Evolutionary conservation across 2,329 filamentous ascomycete genomes (phyloP), one percentile per base, ranked within the genome.

Genomic region (Drechmeria coniospora): DNA sequence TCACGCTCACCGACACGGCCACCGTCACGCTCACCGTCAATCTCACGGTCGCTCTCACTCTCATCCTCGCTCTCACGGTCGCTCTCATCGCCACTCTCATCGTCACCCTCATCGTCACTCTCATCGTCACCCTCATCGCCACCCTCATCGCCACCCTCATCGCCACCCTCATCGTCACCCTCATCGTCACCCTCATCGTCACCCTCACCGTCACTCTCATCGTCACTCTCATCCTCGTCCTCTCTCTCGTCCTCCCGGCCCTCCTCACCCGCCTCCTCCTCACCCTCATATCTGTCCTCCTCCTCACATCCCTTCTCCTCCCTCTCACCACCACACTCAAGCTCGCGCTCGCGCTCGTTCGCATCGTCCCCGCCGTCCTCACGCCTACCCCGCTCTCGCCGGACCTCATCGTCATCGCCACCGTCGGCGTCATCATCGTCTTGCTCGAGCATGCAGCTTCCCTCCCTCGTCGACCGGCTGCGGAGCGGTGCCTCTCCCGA

Each of bases 401-500:
- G 7, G 10, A 10, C 10, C 18, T 9, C 20, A 21, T 21, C 26
- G 5, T 10, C 22, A 15, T 24, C 25, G 6, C 21, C 27, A 27
- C 8, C 23, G 13, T 19, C 24, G 5, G 28, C 36, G 41, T 2
- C 20, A 17, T 19, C 20, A 18, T 22, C 30, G 4, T 6, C 20
- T 11, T 5, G 9, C 20, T 9, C 20, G 20, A 21, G 9, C 25
- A 61, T 59, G 55, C 51, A 58, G n/a, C 43, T 63, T 29, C 32
- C 45, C 28, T 37, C 47, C 11, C 50, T 47, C 21, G 48, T 59
- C 15, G 47, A 54, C 14, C 46, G 51, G 30, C 49, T 65, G 20
- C 53, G 59, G 11, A 47, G 46, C 22, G 61, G 61, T 27, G 40
- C 47, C 23, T 37, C 48, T 6, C 47, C 57, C 27, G 45, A 52